Evolutionary conservation across 805 yeast species (phyloP).

Genomic region (Pichia cephalocereana): DNA sequence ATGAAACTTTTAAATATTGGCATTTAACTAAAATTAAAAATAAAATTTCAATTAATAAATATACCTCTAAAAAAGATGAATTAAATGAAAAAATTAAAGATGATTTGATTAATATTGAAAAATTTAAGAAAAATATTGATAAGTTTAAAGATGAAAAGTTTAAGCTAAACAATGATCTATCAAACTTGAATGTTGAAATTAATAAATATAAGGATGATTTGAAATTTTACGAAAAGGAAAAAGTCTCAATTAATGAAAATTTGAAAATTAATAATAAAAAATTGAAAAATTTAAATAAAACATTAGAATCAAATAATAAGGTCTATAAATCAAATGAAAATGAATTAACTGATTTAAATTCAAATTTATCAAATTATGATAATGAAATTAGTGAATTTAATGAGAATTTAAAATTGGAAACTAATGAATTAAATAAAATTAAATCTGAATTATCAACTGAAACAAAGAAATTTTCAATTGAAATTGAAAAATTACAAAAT

Average conservation of each 20-base stretch:
- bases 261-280: slow-evolving; percentile 55
- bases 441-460: slow-evolving; percentile 61
- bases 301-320: slow-evolving; percentile 38
- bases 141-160: slow-evolving; percentile 24
- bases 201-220: slow-evolving; percentile 28
- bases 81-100: slow-evolving; percentile 5
- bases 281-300: slow-evolving; percentile 48
- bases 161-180: slow-evolving; percentile 15
- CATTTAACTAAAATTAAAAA: slow-evolving; percentile 43
- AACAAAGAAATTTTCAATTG: slow-evolving; percentile 57
- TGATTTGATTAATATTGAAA: slow-evolving; percentile 19
- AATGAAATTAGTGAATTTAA: slow-evolving; percentile 38
- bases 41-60: slow-evolving; percentile 31
- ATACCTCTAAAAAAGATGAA: slow-evolving; percentile 17
- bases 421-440: slow-evolving; percentile 48
- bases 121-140: slow-evolving; percentile 29
- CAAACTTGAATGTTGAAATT: slow-evolving; percentile 19
- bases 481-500: slow-evolving; percentile 54
- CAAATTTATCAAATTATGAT: slow-evolving; percentile 35
- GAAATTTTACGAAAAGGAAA: slow-evolving; percentile 42
- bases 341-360: slow-evolving; percentile 36
- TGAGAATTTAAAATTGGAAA: slow-evolving; percentile 42
- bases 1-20: slow-evolving; percentile 43
- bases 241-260: slow-evolving; percentile 69
- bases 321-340: slow-evolving; percentile 36